Conservation (phyloP, 164 flowering plant species). For the Platanus orientalis region DNA sequence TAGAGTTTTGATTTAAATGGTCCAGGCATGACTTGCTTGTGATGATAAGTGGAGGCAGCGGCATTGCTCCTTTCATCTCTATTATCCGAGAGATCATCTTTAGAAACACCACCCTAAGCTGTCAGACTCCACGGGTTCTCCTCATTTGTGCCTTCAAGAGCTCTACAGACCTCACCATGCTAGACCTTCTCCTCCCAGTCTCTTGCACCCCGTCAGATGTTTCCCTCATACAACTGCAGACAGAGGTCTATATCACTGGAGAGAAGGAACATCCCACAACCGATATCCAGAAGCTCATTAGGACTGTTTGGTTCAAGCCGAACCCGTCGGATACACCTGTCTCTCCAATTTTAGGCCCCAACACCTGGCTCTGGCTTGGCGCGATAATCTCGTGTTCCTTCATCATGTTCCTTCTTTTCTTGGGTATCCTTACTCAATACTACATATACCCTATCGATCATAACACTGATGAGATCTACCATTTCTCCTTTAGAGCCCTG, state of each 20-base stretch:
- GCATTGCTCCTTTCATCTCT: slow-evolving; percentile 76
- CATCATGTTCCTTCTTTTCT: slow-evolving; percentile 43
- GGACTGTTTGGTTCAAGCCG: slow-evolving; percentile 63
- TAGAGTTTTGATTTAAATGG: no score
- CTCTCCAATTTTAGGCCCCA: slow-evolving; percentile 55
- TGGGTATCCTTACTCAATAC: slow-evolving; percentile 45
- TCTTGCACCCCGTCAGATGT: slow-evolving; percentile 30
- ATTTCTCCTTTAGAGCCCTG: slow-evolving; percentile 25
- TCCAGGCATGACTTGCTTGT: slow-evolving; percentile 74
- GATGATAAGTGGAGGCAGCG: slow-evolving; percentile 87
- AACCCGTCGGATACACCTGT: slow-evolving; percentile 41
- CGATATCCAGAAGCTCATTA: slow-evolving; percentile 18
- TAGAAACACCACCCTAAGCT: slow-evolving; percentile 18
- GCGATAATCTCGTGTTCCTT: slow-evolving; percentile 66
- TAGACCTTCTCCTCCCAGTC: slow-evolving; percentile 66
- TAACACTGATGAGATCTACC: slow-evolving; percentile 31
- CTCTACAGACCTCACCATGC: slow-evolving; percentile 55
- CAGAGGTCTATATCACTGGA: slow-evolving; percentile 74
- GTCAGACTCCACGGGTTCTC: slow-evolving; percentile 38
- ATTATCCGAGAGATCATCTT: slow-evolving; percentile 58
- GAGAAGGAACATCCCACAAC: slow-evolving; percentile 34
- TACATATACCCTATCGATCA: slow-evolving; percentile 70
- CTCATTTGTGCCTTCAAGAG: slow-evolving; percentile 55
- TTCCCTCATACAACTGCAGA: slow-evolving; percentile 41
- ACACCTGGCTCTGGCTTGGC: slow-evolving; percentile 74